Percentiles rank a stretch among this genome's conserved stretches.
Evolutionary conservation across 306 rosid species (phyloP).

Genomic region (Quercus gilva): DNA sequence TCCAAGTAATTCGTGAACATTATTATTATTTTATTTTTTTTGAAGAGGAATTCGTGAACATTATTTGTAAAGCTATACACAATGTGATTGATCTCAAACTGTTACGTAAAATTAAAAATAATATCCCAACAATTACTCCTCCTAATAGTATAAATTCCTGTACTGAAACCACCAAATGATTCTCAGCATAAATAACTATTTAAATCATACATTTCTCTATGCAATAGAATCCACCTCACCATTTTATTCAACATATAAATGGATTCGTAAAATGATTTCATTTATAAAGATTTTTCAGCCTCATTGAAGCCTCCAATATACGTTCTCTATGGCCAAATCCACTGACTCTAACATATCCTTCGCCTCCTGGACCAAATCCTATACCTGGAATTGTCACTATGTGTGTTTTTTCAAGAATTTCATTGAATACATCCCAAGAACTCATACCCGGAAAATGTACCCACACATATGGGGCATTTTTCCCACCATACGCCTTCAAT

Average conservation of each 20-base stretch:
- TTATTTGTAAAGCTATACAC: too few species aligned
- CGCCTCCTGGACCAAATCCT: slow-evolving; percentile 80
- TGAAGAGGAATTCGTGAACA: too few species aligned
- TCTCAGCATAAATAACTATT: too few species aligned
- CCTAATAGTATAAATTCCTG: too few species aligned
- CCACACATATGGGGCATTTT: slow-evolving; percentile 66
- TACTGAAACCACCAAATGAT: too few species aligned
- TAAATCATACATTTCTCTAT: too few species aligned
- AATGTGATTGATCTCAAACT: neutral
- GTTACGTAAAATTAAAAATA: too few species aligned
- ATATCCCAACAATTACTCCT: too few species aligned
- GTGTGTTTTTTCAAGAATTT: slow-evolving; percentile 49
- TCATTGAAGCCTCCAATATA: slow-evolving; percentile 54
- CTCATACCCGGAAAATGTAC: slow-evolving; percentile 59
- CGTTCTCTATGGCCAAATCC: slow-evolving; percentile 50
- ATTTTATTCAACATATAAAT: neutral
- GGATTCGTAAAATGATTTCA: neutral
- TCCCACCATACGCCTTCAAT: slow-evolving; percentile 56
- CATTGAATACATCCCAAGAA: slow-evolving; percentile 61
- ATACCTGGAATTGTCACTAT: slow-evolving; percentile 65
- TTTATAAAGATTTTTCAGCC: slow-evolving; percentile 28
- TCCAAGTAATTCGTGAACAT: too few species aligned
- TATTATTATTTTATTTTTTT: too few species aligned
- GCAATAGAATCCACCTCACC: too few species aligned
- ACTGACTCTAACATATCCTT: slow-evolving; percentile 53